Conservation (phyloP, 768 basidiomycete genomes). For the Xerocomus potaroensis region DNA sequence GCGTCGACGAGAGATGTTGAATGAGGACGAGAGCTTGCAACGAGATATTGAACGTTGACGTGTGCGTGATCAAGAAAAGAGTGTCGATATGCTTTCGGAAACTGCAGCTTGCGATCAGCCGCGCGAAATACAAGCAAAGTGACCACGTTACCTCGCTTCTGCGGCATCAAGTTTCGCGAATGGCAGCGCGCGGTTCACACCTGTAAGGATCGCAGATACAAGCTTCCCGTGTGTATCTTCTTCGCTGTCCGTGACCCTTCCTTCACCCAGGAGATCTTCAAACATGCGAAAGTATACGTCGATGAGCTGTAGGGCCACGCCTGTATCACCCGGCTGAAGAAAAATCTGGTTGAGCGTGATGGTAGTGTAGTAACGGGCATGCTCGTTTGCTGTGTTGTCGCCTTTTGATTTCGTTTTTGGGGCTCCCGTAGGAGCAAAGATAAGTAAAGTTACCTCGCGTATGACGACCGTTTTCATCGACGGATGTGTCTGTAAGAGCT, state of each 20-base stretch:
- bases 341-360: conserved; percentile 96
- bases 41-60: conserved; percentile 94
- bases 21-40: conserved; percentile 89
- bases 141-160: conserved; percentile 51
- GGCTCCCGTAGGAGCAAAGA: conserved; percentile 38
- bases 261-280: conserved; percentile 76
- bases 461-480: conserved; percentile 89
- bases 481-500: conserved; percentile 86
- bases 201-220: conserved; percentile 86
- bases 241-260: conserved; percentile 23
- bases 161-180: conserved; percentile 79
- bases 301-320: conserved; percentile 73
- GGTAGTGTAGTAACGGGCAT: conserved; percentile 86
- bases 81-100: conserved; percentile 87
- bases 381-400: conserved; percentile 48
- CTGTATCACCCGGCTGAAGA: conserved; percentile 59
- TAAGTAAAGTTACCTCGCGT: conserved; percentile 76
- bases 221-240: conserved; percentile 79
- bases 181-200: conserved; percentile 92
- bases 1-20: conserved; percentile 69
- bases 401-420: conserved; percentile 11
- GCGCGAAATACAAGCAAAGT: background rate
- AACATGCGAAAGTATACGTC: conserved; percentile 96
- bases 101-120: conserved; percentile 34
- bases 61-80: conserved; percentile 92